A percentile compares a stretch with the other conserved stretches of the same genome.
These are phyloP conservation scores for Penicillium freii DNA, from an alignment of 2,329 filamentous ascomycete species.

Conservation along the genomic window DNA sequence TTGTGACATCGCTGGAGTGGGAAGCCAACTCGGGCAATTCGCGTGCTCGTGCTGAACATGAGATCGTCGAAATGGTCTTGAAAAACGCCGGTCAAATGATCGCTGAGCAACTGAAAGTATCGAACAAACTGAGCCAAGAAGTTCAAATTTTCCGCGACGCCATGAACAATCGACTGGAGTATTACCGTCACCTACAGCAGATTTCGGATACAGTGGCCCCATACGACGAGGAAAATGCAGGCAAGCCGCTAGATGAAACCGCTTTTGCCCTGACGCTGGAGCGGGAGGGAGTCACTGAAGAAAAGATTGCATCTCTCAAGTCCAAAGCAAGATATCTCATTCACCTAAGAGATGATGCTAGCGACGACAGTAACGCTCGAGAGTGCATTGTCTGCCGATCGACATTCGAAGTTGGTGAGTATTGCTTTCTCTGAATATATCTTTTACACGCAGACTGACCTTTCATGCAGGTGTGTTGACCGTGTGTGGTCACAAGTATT, in stretches of 20 bases:
- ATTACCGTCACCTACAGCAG: conserved; percentile 83
- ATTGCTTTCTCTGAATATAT: conserved; percentile 33
- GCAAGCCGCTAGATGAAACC: conserved; percentile 54
- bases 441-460: conserved; percentile 4
- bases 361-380: conserved; percentile 58
- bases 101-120: conserved; percentile 52
- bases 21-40: conserved; percentile 54
- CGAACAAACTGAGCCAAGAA: conserved; percentile 59
- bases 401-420: conserved; percentile 71
- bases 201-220: conserved; percentile 85
- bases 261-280: conserved; percentile 45
- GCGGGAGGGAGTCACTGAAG: conserved; percentile 53
- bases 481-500: conserved; percentile 87
- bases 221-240: conserved; percentile 62
- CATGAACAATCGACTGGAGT: conserved; percentile 84
- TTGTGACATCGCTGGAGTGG: conserved; percentile 60
- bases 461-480: conserved; percentile 52
- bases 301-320: conserved; percentile 61
- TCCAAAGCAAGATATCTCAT: conserved; percentile 74
- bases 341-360: conserved; percentile 62
- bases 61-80: conserved; percentile 64
- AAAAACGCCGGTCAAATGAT: conserved; percentile 56
- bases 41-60: conserved; percentile 62
- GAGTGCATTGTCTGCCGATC: conserved; percentile 85
- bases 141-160: conserved; percentile 70